Evolutionary conservation across 139 green algal species (phyloP).

Genomic region (Picochlorum costavermella): DNA sequence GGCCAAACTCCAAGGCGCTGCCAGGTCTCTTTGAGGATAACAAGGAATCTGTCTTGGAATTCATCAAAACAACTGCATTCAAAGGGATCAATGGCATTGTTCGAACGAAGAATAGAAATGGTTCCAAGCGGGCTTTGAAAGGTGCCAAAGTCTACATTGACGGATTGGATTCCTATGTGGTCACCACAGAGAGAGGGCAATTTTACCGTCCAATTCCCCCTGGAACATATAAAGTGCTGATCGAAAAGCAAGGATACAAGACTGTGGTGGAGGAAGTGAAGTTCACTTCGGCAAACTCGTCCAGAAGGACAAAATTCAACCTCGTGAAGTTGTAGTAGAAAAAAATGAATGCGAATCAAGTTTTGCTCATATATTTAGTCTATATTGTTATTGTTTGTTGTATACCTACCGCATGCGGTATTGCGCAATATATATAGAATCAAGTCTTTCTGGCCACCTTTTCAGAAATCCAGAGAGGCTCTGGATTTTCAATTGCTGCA

Average conservation of each 20-base stretch:
- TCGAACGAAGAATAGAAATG: not conserved
- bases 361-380: too few relatives aligned
- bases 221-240: constrained; percentile 46
- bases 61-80: constrained; percentile 37
- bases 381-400: too few relatives aligned
- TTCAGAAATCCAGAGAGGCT: too few relatives aligned
- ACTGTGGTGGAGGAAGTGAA: constrained; percentile 1
- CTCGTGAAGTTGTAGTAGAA: too few relatives aligned
- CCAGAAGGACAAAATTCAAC: too few relatives aligned
- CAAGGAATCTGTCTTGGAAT: constrained; percentile 45
- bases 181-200: constrained; percentile 21
- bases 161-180: not conserved
- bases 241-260: constrained; percentile 23
- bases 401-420: too few relatives aligned
- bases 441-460: too few relatives aligned
- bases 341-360: too few relatives aligned
- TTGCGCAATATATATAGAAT: too few relatives aligned
- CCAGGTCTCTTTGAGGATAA: constrained; percentile 60
- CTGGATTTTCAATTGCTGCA: too few relatives aligned
- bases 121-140: not conserved
- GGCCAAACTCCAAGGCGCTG: constrained; percentile 42
- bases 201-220: constrained; percentile 53
- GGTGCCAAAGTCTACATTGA: not conserved
- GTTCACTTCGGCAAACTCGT: not conserved
- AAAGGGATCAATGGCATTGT: constrained; percentile 26